These are phyloP conservation scores for Lepidium sativum DNA, from an alignment of 345 rosid species.

Conservation along the genomic window DNA sequence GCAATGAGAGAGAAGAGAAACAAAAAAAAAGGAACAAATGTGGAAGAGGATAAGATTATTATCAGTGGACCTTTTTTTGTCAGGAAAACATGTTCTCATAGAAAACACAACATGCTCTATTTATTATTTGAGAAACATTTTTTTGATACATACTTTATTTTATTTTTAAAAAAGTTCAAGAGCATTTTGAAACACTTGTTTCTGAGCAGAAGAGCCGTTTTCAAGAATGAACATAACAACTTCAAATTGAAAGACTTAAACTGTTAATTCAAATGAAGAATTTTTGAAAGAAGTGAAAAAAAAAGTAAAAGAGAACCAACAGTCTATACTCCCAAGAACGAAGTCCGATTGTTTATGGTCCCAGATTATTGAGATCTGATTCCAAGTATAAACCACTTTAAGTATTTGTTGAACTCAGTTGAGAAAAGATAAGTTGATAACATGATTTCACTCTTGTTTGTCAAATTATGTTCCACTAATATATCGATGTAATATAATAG, in stretches of 20 bases:
- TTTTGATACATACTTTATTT: too few species aligned
- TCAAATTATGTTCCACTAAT: too few species aligned
- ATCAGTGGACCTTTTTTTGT: slow-evolving; percentile 58
- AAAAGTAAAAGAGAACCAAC: slow-evolving; percentile 9
- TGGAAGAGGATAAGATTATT: slow-evolving; percentile 46
- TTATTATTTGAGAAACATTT: too few species aligned
- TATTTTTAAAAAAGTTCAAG: too few species aligned
- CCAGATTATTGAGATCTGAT: slow-evolving; percentile 12
- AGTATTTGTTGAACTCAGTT: not conserved
- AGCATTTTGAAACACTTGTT: too few species aligned
- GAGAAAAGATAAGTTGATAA: slow-evolving; percentile 4
- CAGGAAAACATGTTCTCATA: too few species aligned
- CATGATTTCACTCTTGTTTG: too few species aligned
- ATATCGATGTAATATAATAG: too few species aligned
- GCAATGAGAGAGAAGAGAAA: slow-evolving; percentile 23
- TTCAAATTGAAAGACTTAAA: slow-evolving; percentile 5
- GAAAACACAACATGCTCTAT: slow-evolving; percentile 34
- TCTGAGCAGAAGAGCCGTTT: too few species aligned
- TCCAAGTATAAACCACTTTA: slow-evolving; percentile 10
- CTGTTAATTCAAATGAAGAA: slow-evolving; percentile 22
- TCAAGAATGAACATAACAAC: too few species aligned
- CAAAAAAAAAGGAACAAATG: too few species aligned
- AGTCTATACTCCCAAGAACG: slow-evolving; percentile 19
- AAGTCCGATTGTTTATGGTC: slow-evolving; percentile 11
- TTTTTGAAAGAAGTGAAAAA: slow-evolving; percentile 4